A percentile compares a stretch with the other conserved stretches of the same genome.
phyloP scores from a whole-genome alignment of 176 grass and related monocot species.

The Chrysopogon serrulatus region DNA sequence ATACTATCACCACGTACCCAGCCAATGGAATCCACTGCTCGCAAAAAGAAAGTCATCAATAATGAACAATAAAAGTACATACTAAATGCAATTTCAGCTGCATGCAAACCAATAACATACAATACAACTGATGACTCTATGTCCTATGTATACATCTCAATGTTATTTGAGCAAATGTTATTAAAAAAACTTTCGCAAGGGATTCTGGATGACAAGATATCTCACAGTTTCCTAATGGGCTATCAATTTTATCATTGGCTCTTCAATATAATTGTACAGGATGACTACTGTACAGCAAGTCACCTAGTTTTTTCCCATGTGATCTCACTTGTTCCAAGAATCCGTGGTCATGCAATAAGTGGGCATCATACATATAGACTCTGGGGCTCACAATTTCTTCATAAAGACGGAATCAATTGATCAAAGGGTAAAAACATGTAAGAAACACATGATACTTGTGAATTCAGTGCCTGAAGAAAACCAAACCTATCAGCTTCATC shows the following conservation, averaged over 20 bases:
- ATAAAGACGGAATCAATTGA: not conserved
- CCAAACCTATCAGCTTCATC: not conserved
- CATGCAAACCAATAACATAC: not conserved
- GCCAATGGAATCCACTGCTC: constrained; percentile 80
- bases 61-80: constrained; percentile 17
- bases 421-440: not conserved
- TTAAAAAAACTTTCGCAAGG: not conserved
- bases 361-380: not conserved
- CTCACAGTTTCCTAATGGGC: not conserved
- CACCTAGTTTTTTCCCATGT: not conserved
- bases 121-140: not conserved
- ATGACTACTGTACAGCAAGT: not conserved
- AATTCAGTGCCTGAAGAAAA: not conserved
- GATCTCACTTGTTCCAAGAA: not conserved
- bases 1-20: constrained; percentile 83
- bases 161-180: not conserved
- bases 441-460: not conserved
- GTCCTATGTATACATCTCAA: not conserved
- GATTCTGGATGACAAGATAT: not conserved
- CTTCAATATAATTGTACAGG: constrained; percentile 2
- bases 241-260: not conserved
- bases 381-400: not conserved
- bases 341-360: not conserved
- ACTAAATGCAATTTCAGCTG: not conserved
- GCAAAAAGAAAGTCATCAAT: constrained; percentile 25